These are phyloP conservation scores for Stellera chamaejasme DNA, from an alignment of 345 rosid genomes.

Conservation along the genomic window DNA sequence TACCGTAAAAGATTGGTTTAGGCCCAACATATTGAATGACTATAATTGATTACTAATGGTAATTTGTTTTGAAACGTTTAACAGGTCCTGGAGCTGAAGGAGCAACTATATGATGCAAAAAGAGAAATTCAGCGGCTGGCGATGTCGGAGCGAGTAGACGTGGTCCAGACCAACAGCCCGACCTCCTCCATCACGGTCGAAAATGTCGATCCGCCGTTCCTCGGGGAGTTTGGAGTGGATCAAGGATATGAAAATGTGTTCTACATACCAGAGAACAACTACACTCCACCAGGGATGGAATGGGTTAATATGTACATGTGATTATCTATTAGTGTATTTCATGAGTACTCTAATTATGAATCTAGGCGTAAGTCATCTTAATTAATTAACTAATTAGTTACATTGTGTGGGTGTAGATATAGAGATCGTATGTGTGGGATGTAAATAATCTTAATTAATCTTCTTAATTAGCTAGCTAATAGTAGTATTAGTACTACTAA, in stretches of 20 bases:
- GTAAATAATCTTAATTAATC: no score
- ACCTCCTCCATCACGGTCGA: slow-evolving; percentile 42
- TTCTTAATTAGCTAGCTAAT: no score
- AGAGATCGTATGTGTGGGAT: no score
- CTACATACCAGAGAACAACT: slow-evolving; percentile 30
- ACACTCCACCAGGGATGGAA: slow-evolving; percentile 37
- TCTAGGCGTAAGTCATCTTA: no score
- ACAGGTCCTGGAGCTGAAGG: slow-evolving; percentile 55
- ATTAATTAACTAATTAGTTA: no score
- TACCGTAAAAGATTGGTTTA: no score
- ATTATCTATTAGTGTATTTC: not conserved
- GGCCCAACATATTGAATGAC: no score
- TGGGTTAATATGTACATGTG: slow-evolving; percentile 38
- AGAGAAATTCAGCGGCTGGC: slow-evolving; percentile 43
- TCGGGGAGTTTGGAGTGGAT: slow-evolving; percentile 34
- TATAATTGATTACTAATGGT: no score
- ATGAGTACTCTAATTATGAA: not conserved
- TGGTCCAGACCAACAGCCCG: slow-evolving; percentile 40
- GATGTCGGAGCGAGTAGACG: slow-evolving; percentile 23
- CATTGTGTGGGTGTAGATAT: no score
- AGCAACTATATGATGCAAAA: slow-evolving; percentile 35
- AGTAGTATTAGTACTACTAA: no score
- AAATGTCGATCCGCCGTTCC: slow-evolving; percentile 30
- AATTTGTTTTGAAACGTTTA: not conserved
- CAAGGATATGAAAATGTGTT: slow-evolving; percentile 27